Base-by-base conservation (phyloP, 2,329 filamentous ascomycete species). In the Blastomyces percursus region DNA sequence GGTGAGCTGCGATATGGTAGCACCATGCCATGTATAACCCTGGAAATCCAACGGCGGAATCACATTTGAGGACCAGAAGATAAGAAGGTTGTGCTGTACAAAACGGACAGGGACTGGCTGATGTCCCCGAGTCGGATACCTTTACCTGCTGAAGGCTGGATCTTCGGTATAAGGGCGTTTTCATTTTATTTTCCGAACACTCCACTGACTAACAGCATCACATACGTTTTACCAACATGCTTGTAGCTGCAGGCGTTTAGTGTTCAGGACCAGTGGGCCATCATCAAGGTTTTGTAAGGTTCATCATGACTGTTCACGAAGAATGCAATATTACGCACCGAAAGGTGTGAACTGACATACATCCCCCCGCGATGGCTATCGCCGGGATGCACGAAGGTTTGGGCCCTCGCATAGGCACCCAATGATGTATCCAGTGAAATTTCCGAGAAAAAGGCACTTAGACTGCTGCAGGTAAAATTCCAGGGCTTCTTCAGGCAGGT, bases 261-360 rank as follows among this genome's bases (percentile, higher is more conserved):
- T 32, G 27, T 48, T 59, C 24, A 40, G 32, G 27, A 48, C 42
- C 30, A 30, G 48, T 16, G 19, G 46, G 59, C 59, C 46, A 30
- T 21, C 46, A 30, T 32, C 65, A 73, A 32, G 38, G 60, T 12
- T 38, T 38, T 38, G 35, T 16, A 42, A 51, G 55, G 42, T 54
- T 61, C 48, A 59, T 50, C 38, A 51, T 38, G 46, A 60, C 24
- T 54, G 44, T 46, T 24, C 21, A 60, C 16, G 32, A 44, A 42
- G 59, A 57, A 58, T 74, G 73, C 71, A 72, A 68, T 72, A 76
- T 76, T 71, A 76, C 74, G 66, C 74, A 75, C 71, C 75, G 70
- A 42, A 38, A 69, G 66, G 64, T 70, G 70, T 72, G 48, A 30
- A 71, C 70, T 70, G 69, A 70, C 59, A 63, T 59, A 48, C 54